Evolutionary conservation across 148 eudicot species (phyloP).

Genomic region (Rhododendron williamsianum): DNA sequence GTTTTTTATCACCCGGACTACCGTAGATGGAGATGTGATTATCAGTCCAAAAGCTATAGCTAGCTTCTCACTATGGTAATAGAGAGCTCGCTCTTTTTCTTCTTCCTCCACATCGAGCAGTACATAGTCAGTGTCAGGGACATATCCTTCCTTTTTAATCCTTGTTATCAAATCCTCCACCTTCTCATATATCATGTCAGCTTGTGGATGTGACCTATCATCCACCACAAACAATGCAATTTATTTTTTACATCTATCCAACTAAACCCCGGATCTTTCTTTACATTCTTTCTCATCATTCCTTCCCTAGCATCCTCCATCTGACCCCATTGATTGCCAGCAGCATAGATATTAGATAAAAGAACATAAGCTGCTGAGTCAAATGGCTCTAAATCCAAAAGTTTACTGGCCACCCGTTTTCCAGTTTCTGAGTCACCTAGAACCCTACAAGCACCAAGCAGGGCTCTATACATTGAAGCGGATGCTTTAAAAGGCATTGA

Average conservation of each 20-base stretch:
- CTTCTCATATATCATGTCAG: slow-evolving; percentile 1
- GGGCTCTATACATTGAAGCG: slow-evolving; percentile 5
- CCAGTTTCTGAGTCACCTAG: slow-evolving; percentile 8
- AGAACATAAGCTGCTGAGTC: slow-evolving; percentile 8
- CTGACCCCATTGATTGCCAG: background rate
- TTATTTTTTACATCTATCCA: background rate
- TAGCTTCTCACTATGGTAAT: slow-evolving; percentile 5
- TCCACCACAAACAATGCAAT: background rate
- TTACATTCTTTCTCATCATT: slow-evolving; percentile 5
- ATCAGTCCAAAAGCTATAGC: slow-evolving; percentile 4
- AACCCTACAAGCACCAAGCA: slow-evolving; percentile 6
- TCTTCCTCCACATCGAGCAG: slow-evolving; percentile 8
- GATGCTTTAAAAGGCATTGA: slow-evolving; percentile 6
- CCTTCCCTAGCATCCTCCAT: background rate
- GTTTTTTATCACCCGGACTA: background rate
- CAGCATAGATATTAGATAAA: background rate
- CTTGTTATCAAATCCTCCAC: slow-evolving; percentile 7
- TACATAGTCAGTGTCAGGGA: background rate
- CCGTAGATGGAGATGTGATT: background rate
- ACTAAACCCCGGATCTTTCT: background rate
- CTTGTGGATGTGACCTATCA: background rate
- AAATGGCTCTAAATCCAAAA: slow-evolving; percentile 5
- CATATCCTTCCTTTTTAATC: background rate
- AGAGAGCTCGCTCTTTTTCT: slow-evolving; percentile 9
- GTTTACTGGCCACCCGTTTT: background rate